Evolutionary conservation across 2,329 filamentous ascomycete genomes (phyloP).

Genomic region (Aquanectria penicillioides): DNA sequence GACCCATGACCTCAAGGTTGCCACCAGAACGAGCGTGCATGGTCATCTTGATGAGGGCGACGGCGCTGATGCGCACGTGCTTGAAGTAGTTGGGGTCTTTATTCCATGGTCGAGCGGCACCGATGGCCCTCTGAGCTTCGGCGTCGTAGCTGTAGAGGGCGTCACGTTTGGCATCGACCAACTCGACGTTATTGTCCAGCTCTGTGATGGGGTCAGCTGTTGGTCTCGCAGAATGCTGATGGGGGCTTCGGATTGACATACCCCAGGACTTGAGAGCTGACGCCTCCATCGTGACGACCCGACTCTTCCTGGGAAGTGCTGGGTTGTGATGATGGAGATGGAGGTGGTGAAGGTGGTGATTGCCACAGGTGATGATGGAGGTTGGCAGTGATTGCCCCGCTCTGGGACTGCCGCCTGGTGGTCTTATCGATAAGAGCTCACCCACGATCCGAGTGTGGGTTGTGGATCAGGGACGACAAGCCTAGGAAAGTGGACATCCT

Average conservation of each 20-base stretch:
- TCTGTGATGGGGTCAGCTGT: slow-evolving; percentile 61
- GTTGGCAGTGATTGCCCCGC: slow-evolving; percentile 37
- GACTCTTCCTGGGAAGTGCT: slow-evolving; percentile 21
- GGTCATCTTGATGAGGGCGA: slow-evolving; percentile 97
- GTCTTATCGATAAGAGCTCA: slow-evolving; percentile 43
- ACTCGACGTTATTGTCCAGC: slow-evolving; percentile 84
- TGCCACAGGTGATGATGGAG: slow-evolving; percentile 4
- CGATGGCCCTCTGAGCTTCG: slow-evolving; percentile 73
- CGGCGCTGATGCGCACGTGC: slow-evolving; percentile 89
- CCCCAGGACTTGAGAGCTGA: slow-evolving; percentile 46
- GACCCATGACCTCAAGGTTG: slow-evolving; percentile 92
- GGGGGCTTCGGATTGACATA: not conserved
- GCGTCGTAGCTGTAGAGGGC: slow-evolving; percentile 88
- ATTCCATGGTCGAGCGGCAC: slow-evolving; percentile 76
- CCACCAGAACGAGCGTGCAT: slow-evolving; percentile 98
- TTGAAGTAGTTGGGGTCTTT: slow-evolving; percentile 89
- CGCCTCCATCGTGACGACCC: slow-evolving; percentile 42
- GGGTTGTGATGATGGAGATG: slow-evolving; percentile 26
- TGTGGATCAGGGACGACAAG: too few relatives aligned
- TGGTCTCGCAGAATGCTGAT: accelerated
- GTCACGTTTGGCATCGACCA: slow-evolving; percentile 88
- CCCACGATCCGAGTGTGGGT: too few relatives aligned
- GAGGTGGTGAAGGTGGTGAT: slow-evolving; percentile 24
- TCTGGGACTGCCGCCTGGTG: slow-evolving; percentile 14
- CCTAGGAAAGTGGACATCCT: not conserved